These are phyloP conservation scores for Amylostereum areolatum DNA, from an alignment of 1,284 basidiomycete genomes.

Conservation along the genomic window DNA sequence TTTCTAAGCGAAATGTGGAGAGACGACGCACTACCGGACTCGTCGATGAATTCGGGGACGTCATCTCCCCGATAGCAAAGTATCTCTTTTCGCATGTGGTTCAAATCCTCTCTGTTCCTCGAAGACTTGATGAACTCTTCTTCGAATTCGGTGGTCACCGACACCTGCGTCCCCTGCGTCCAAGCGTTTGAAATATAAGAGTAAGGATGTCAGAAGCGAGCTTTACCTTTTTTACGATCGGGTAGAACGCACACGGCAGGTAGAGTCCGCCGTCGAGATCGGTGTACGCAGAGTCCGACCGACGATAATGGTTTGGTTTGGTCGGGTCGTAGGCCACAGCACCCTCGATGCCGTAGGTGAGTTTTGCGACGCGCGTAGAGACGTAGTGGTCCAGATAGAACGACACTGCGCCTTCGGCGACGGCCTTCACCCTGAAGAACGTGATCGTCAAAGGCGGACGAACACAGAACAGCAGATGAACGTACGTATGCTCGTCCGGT, in stretches of 20 bases:
- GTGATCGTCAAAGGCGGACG: not conserved
- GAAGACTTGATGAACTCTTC: conserved; percentile 3
- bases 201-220: too few relatives aligned
- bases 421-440: conserved; percentile 44
- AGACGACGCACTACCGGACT: not conserved
- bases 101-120: not conserved
- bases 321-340: not conserved
- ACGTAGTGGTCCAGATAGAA: conserved; percentile 47
- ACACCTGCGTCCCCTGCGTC: conserved; percentile 25
- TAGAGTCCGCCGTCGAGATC: too few relatives aligned
- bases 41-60: not conserved
- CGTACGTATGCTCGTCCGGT: conserved; percentile 35
- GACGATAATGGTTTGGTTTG: not conserved
- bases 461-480: conserved; percentile 6
- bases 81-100: not conserved
- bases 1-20: not conserved
- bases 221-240: too few relatives aligned
- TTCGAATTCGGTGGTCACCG: conserved; percentile 27
- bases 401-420: conserved; percentile 49
- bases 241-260: too few relatives aligned
- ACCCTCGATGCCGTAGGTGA: conserved; percentile 26
- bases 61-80: not conserved
- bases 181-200: not conserved
- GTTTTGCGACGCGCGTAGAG: conserved; percentile 36
- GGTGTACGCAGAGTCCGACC: too few relatives aligned